A percentile compares a stretch with the other conserved stretches of the same genome.
phyloP scores from a whole-genome alignment of 345 rosid genomes.

The Populus ilicifolia region DNA sequence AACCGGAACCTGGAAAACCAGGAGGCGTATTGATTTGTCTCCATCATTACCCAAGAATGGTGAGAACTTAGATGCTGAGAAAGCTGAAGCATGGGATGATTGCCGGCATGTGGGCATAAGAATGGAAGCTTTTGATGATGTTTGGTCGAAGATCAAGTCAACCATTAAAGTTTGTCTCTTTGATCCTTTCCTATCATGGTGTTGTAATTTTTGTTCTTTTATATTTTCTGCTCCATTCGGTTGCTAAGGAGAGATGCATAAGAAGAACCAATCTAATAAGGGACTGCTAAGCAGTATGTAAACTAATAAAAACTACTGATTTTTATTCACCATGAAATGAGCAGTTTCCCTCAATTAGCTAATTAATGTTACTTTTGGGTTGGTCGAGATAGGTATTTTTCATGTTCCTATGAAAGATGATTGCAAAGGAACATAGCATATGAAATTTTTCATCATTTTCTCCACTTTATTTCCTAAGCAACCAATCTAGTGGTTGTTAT shows the following conservation, averaged over 20 bases:
- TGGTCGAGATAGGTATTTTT: too few species aligned
- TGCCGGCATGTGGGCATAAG: slow-evolving; percentile 26
- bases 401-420: too few species aligned
- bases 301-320: neutral
- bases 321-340: neutral
- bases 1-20: slow-evolving; percentile 34
- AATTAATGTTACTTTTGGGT: too few species aligned
- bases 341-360: neutral
- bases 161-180: slow-evolving; percentile 43
- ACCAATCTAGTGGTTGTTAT: neutral
- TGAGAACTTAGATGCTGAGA: slow-evolving; percentile 24
- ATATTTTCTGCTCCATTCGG: neutral
- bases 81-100: slow-evolving; percentile 25
- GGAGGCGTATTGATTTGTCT: slow-evolving; percentile 53
- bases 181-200: neutral
- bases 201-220: neutral
- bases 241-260: neutral
- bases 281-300: neutral
- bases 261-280: neutral
- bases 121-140: slow-evolving; percentile 53
- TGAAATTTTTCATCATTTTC: too few species aligned
- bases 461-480: neutral
- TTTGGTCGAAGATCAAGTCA: slow-evolving; percentile 66
- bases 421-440: too few species aligned
- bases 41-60: slow-evolving; percentile 23